phyloP scores from a whole-genome alignment of 1,139 yeast species.

The Suhomyces kunorum region DNA sequence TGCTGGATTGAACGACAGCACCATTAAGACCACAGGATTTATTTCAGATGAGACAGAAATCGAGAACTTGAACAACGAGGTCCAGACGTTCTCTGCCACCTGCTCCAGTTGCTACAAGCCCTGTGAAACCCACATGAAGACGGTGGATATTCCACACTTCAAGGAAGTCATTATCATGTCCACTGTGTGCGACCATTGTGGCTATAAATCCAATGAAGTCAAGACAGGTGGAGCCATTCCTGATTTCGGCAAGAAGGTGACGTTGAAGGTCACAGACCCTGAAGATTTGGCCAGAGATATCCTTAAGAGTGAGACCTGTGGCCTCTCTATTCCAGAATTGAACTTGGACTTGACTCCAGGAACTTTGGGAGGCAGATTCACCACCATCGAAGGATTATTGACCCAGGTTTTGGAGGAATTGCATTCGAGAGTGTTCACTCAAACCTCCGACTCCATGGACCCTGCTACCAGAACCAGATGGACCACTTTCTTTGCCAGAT shows the following conservation, averaged over 20 bases:
- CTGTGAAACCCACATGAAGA: constrained; percentile 94
- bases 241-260: constrained; percentile 72
- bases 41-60: constrained; percentile 73
- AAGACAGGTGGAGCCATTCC: constrained; percentile 98
- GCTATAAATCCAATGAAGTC: constrained; percentile 95
- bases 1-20: constrained; percentile 39
- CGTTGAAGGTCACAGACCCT: constrained; percentile 79
- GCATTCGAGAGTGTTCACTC: constrained; percentile 78
- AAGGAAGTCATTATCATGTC: constrained; percentile 97
- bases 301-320: constrained; percentile 92
- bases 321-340: constrained; percentile 81
- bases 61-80: constrained; percentile 83
- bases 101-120: constrained; percentile 85
- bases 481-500: constrained; percentile 71
- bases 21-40: constrained; percentile 51
- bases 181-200: constrained; percentile 89
- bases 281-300: constrained; percentile 95
- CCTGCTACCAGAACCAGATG: constrained; percentile 73
- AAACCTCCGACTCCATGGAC: constrained; percentile 92
- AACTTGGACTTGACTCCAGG: constrained; percentile 92
- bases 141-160: constrained; percentile 95
- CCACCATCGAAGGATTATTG: constrained; percentile 91
- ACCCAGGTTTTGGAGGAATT: constrained; percentile 89
- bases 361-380: constrained; percentile 96
- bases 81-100: constrained; percentile 87